Evolutionary conservation across 139 green algal genomes (phyloP), one percentile per base, ranked within the genome.

Genomic region (Yamagishiella unicocca): DNA sequence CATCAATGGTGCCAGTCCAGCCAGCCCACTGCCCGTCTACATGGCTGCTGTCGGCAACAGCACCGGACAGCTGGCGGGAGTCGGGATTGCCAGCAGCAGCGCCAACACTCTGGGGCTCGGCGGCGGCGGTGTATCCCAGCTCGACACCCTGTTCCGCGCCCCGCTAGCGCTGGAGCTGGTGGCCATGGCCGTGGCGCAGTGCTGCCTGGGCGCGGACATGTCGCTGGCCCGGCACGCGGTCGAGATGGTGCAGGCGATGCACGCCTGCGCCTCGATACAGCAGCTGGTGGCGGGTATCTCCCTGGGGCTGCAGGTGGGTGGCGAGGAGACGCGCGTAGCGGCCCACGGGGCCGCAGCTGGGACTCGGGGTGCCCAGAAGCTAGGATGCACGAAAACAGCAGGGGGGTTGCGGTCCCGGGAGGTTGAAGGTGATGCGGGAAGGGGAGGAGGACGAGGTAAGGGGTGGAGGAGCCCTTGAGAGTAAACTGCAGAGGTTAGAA

Each of bases 211-310:
- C 7, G 64, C 80, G 27, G 80, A 86, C 66, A 77, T 77, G 80
- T 43, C 80, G 31, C 80, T 86, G 43, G 80, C 80, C 24, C n/a
- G 43, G 2, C 62, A 86, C 19, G 80, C 80, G 19, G 80, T 86
- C 62, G 80, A 86, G 80, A 86, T 86, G 80, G 80, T 86, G 64
- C 80, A 86, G 64, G 80, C 80, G 29, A 86, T 86, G 80, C 80
- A 86, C 45, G 80, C 80, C 5, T 86, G 80, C 66, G 80, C 80
- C 27, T 86, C 80, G n/a, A 86, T 86, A 68, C 80, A 86, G 80
- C 80, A 86, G 80, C 80, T 86, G 43, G 80, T 86, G 62, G 80
- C 43, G 31, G 80, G 43, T 7, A 77, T 86, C 14, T 78, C 62
- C 31, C 64, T 86, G 62, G 80, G 80, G 22, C 43, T 86, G 55